These are phyloP conservation scores for Magnusiomyces magnusii DNA, from an alignment of 1,139 yeast species.

Conservation along the genomic window DNA sequence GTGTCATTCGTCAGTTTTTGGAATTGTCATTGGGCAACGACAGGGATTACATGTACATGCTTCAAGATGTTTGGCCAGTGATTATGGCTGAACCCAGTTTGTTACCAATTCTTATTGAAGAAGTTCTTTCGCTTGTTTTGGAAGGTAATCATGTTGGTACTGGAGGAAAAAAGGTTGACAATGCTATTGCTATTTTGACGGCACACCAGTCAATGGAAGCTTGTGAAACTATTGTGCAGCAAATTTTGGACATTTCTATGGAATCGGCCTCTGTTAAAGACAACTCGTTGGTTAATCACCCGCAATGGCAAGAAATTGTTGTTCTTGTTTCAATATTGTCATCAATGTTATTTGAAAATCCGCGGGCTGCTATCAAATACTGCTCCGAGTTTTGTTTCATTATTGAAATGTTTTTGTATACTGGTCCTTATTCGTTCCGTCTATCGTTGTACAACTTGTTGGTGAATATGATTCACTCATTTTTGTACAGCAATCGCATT, in stretches of 20 bases:
- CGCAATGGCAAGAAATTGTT: constrained; percentile 64
- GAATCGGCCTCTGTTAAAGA: constrained; percentile 39
- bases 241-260: constrained; percentile 42
- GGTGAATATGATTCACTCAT: constrained; percentile 66
- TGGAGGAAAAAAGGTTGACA: constrained; percentile 18
- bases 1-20: constrained; percentile 56
- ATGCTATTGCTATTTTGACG: constrained; percentile 48
- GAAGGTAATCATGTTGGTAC: constrained; percentile 7
- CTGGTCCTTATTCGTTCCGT: constrained; percentile 64
- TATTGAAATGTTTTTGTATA: constrained; percentile 64
- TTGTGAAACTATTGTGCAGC: constrained; percentile 55
- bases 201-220: constrained; percentile 64
- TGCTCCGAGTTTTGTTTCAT: constrained; percentile 68
- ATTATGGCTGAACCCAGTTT: constrained; percentile 5
- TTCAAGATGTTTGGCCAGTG: constrained; percentile 64
- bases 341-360: constrained; percentile 65
- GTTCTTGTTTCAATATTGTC: constrained; percentile 62
- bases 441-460: constrained; percentile 56
- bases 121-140: constrained; percentile 8
- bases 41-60: constrained; percentile 40
- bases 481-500: constrained; percentile 30
- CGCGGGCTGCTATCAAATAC: constrained; percentile 55
- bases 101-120: constrained; percentile 12
- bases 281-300: constrained; percentile 44
- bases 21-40: constrained; percentile 44